Evolutionary conservation across 1,284 basidiomycete species (phyloP).

Genomic region (Caloboletus firmus): DNA sequence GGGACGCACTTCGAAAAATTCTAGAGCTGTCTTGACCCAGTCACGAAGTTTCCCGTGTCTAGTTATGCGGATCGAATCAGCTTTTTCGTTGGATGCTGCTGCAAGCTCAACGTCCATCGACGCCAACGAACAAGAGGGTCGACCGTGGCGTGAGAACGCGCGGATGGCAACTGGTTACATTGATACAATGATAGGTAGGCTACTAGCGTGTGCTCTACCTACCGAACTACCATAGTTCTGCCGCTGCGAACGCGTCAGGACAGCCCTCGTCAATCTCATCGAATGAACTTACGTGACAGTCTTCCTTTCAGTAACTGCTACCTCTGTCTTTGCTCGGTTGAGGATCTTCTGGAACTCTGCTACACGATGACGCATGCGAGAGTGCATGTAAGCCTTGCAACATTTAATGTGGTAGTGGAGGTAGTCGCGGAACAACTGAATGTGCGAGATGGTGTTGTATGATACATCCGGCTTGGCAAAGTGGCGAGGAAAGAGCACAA

Average conservation of each 20-base stretch:
- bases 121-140: not conserved
- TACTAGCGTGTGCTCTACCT: constrained; percentile 17
- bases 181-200: not conserved
- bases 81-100: constrained; percentile 7
- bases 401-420: constrained; percentile 99
- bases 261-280: not conserved
- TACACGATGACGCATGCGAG: constrained; percentile 92
- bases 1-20: constrained; percentile 56
- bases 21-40: constrained; percentile 63
- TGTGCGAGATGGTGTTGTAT: constrained; percentile 88
- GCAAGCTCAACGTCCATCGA: constrained; percentile 22
- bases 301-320: constrained; percentile 81
- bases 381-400: constrained; percentile 99
- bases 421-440: constrained; percentile 97
- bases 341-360: constrained; percentile 97
- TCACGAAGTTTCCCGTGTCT: constrained; percentile 60
- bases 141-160: constrained; percentile 25
- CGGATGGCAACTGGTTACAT: not conserved
- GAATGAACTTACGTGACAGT: constrained; percentile 75
- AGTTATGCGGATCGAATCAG: constrained; percentile 55
- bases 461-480: constrained; percentile 78
- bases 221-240: constrained; percentile 54
- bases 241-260: constrained; percentile 40
- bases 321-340: constrained; percentile 97
- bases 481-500: constrained; percentile 97